Evolutionary conservation across 805 yeast species (phyloP).

Genomic region (Suhomyces xylopsoci): DNA sequence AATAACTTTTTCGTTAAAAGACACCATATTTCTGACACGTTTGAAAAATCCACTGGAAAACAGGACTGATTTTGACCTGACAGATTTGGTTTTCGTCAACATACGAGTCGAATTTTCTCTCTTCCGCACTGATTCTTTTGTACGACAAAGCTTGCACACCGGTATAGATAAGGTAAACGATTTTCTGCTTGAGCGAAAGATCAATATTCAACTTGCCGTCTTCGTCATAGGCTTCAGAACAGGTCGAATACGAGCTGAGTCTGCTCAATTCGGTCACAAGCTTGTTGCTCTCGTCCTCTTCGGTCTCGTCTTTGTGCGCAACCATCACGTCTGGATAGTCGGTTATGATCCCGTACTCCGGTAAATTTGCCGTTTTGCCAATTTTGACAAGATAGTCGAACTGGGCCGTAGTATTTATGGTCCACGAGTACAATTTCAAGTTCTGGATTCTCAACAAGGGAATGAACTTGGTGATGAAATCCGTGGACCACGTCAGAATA

Average conservation of each 20-base stretch:
- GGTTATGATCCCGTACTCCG: conserved; percentile 35
- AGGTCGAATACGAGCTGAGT: conserved; percentile 6
- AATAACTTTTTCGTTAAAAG: conserved; percentile 12
- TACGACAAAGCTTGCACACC: conserved; percentile 8
- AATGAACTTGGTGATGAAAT: conserved; percentile 32
- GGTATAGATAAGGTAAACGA: conserved; percentile 11
- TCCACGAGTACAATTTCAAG: conserved; percentile 38
- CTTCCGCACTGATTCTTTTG: conserved; percentile 14
- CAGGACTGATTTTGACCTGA: conserved; percentile 9
- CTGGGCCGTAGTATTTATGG: conserved; percentile 35
- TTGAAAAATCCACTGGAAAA: conserved; percentile 18
- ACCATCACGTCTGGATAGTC: conserved; percentile 37
- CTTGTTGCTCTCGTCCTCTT: conserved; percentile 3
- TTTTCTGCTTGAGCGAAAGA: conserved; percentile 14
- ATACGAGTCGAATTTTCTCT: conserved; percentile 14
- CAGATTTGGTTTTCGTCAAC: conserved; percentile 19
- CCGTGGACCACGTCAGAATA: conserved; percentile 35
- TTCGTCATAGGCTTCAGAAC: conserved; percentile 6
- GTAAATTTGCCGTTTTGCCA: conserved; percentile 20
- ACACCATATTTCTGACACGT: conserved; percentile 24
- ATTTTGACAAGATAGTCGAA: conserved; percentile 29
- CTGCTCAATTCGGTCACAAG: conserved; percentile 7
- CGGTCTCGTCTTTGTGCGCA: conserved; percentile 9
- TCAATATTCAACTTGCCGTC: conserved; percentile 6
- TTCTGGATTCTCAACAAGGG: conserved; percentile 33